phyloP scores from a whole-genome alignment of 2,329 filamentous ascomycete species.

The Xylariaceae sp. region DNA sequence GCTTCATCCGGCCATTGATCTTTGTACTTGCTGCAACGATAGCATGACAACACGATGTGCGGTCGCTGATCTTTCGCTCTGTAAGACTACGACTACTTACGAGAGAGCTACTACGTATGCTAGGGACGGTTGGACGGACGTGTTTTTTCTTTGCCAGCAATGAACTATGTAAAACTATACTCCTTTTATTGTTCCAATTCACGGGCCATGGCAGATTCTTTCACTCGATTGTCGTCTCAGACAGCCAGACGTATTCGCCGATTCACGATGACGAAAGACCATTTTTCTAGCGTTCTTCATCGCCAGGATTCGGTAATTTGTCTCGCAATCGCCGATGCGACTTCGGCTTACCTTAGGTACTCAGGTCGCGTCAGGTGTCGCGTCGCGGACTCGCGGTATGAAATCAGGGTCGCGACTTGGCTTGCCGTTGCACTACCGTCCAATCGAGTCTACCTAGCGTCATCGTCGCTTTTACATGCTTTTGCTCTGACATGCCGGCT shows the following conservation, averaged over 20 bases:
- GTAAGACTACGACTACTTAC: neutral
- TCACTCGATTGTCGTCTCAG: neutral
- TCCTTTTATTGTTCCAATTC: neutral
- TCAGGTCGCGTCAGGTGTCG: neutral
- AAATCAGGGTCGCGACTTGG: neutral
- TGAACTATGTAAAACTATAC: neutral
- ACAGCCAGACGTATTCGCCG: too few species aligned
- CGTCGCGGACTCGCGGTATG: neutral
- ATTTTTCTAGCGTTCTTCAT: too few species aligned
- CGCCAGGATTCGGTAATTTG: too few species aligned
- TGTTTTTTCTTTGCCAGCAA: neutral
- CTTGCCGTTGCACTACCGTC: neutral
- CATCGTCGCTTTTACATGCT: neutral
- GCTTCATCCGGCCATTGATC: neutral
- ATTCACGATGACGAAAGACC: too few species aligned
- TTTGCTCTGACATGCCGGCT: neutral
- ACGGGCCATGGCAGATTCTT: neutral
- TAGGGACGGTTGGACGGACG: neutral
- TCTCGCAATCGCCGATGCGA: neutral
- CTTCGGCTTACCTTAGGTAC: neutral
- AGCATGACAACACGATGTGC: neutral
- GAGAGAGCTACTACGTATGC: neutral
- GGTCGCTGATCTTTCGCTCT: neutral
- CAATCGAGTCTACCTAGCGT: neutral
- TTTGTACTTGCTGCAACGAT: neutral